Evolutionary conservation across 202 grass and related monocot genomes (phyloP).

Genomic region (Setaria italica): DNA sequence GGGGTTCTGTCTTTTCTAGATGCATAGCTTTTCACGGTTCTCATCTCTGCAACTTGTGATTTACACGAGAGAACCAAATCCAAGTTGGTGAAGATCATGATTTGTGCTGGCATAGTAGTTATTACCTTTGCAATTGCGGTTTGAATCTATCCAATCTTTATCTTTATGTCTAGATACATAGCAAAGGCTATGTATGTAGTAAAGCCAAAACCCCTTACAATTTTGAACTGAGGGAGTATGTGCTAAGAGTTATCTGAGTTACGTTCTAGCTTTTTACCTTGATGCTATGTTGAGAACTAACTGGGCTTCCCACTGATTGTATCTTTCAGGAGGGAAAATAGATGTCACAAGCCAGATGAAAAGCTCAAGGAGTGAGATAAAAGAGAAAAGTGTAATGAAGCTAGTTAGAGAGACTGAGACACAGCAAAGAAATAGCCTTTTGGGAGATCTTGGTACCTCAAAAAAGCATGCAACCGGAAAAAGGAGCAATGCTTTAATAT

Average conservation of each 20-base stretch:
- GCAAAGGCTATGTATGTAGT: no score
- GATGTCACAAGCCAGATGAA: slow-evolving; percentile 61
- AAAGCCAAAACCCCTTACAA: no score
- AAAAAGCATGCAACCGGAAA: slow-evolving; percentile 57
- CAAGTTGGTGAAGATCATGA: no score
- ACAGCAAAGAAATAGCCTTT: slow-evolving; percentile 55
- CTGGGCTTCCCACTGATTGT: not conserved
- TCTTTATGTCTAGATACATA: no score
- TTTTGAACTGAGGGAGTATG: not conserved
- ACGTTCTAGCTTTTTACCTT: slow-evolving; percentile 18
- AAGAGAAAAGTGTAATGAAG: slow-evolving; percentile 67
- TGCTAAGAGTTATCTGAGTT: slow-evolving; percentile 4
- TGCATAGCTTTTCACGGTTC: no score
- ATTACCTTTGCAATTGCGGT: no score
- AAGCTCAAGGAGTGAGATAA: slow-evolving; percentile 55
- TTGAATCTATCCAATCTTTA: no score
- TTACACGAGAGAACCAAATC: no score
- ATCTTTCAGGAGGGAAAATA: slow-evolving; percentile 58
- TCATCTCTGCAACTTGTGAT: no score
- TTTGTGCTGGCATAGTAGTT: no score
- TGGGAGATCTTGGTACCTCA: slow-evolving; percentile 54
- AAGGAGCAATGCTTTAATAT: slow-evolving; percentile 51
- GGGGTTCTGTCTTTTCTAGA: no score
- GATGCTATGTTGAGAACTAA: slow-evolving; percentile 26
- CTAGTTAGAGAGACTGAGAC: slow-evolving; percentile 56